Evolutionary conservation across 495 filamentous ascomycete genomes (phyloP).

Genomic region (Hypomontagnella submonticulosa): DNA sequence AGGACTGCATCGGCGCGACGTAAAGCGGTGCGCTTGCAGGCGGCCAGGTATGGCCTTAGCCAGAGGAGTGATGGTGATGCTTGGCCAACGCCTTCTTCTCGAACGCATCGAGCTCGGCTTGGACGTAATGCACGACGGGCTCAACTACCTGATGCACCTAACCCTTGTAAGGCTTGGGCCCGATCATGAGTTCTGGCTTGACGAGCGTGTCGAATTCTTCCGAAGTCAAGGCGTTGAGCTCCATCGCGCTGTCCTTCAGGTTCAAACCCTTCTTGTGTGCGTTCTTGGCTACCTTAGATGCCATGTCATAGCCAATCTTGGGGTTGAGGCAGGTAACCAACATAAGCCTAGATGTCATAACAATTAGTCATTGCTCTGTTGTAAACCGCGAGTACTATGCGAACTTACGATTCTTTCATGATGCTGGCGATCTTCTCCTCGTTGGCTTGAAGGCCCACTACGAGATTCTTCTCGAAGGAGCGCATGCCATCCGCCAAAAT

Average conservation of each 20-base stretch:
- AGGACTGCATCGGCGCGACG: background rate
- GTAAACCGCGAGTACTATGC: background rate
- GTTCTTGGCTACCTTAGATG: slow-evolving; percentile 98
- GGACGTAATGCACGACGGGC: slow-evolving; percentile 41
- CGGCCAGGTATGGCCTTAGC: slow-evolving; percentile 2
- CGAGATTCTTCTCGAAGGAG: slow-evolving; percentile 92
- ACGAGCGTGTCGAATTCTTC: slow-evolving; percentile 93
- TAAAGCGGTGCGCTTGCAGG: slow-evolving; percentile 7
- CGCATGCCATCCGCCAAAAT: slow-evolving; percentile 92
- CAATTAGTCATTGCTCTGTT: slow-evolving; percentile 16
- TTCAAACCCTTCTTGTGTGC: slow-evolving; percentile 98
- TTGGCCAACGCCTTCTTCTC: slow-evolving; percentile 35
- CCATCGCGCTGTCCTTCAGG: slow-evolving; percentile 92
- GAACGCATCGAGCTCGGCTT: slow-evolving; percentile 33
- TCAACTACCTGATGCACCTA: slow-evolving; percentile 43
- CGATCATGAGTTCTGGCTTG: slow-evolving; percentile 95
- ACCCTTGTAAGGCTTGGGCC: slow-evolving; percentile 71
- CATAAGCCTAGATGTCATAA: slow-evolving; percentile 76
- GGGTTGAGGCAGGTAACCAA: slow-evolving; percentile 98
- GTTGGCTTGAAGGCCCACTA: slow-evolving; percentile 89
- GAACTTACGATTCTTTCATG: slow-evolving; percentile 80
- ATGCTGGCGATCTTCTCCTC: slow-evolving; percentile 87
- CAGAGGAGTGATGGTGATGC: slow-evolving; percentile 17
- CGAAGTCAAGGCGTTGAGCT: slow-evolving; percentile 88
- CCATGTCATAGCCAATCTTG: slow-evolving; percentile 98